Evolutionary conservation across 2,329 filamentous ascomycete species (phyloP).

Genomic region (Penicillium sp.): DNA sequence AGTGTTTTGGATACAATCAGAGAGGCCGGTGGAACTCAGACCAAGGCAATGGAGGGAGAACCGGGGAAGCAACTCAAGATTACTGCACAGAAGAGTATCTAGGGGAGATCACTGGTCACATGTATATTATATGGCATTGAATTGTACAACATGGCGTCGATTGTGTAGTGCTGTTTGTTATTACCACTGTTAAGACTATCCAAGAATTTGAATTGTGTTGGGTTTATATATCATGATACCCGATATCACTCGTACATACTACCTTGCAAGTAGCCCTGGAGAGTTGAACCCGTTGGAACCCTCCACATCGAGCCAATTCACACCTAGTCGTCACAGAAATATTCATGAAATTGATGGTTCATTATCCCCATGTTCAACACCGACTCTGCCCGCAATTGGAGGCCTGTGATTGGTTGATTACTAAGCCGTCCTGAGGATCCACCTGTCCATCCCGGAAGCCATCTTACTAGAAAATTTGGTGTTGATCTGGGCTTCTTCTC

Average conservation of each 20-base stretch:
- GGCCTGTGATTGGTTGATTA: slow-evolving; percentile 39
- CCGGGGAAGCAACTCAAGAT: slow-evolving; percentile 40
- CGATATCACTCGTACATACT: neutral
- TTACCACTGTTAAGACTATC: neutral
- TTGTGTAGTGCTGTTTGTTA: neutral
- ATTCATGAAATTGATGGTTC: neutral
- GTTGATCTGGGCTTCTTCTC: slow-evolving; percentile 25
- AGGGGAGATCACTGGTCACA: neutral
- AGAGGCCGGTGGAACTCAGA: slow-evolving; percentile 44
- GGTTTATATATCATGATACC: neutral
- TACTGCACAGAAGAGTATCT: slow-evolving; percentile 36
- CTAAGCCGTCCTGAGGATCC: slow-evolving; percentile 33
- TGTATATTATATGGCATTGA: neutral
- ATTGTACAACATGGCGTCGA: neutral
- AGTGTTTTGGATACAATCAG: slow-evolving; percentile 49
- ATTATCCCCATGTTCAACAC: neutral
- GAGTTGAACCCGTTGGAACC: neutral
- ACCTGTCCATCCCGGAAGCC: slow-evolving; percentile 7
- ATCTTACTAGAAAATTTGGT: slow-evolving; percentile 36
- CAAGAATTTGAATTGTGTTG: neutral
- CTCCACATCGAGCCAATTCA: neutral
- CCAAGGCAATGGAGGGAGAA: slow-evolving; percentile 44
- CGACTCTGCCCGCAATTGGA: slow-evolving; percentile 29
- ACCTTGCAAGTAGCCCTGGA: neutral
- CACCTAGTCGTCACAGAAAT: neutral